Evolutionary conservation across 2,329 filamentous ascomycete species (phyloP), one percentile per base, ranked within the genome.

Genomic region (Teratosphaeria zuluensis): DNA sequence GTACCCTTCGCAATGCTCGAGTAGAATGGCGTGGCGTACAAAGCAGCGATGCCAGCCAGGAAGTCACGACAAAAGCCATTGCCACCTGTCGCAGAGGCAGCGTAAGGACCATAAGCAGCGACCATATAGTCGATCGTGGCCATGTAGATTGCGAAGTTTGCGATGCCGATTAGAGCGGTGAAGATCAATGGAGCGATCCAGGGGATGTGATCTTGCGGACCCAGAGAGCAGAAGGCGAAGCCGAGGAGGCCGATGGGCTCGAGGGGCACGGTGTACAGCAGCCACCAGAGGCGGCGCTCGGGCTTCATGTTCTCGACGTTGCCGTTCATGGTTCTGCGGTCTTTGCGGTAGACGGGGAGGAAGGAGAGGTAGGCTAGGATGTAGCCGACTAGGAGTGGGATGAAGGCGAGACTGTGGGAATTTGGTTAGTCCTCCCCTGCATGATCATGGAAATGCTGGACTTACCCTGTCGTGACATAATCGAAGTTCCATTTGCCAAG

Each of bases 41-140:
- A 77, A 0, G 86, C 87, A 1, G 89, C 80, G 8, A 89, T 78
- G 71, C 88, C 87, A 1, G 87, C 88, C 0, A 90, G 75, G 72
- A 90, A 85, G 68, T 90, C 87, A 63, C 88, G 80, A 2, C 86
- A 80, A 74, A 87, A 89, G 1, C 87, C 88, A 62, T 90, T 90
- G 21, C 87, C 87, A 48, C 87, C 88, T 0, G 87, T 90, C 0
- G 88, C 88, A 0, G 86, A 89, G 1, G 87, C 87, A 1, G 86
- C 83, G 69, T 89, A 90, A 0, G 83, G 83, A 0, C 87, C 88
- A 66, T 90, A 88, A 0, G 86, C 84, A 59, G 84, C 85, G 46
- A 89, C 81, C 81, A 89, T 89, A 74, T 90, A 90, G 56, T 72
- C 68, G 55, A 70, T 68, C 3, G 68, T 69, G 11, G 65, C 64